Base-by-base conservation (phyloP, 2,329 filamentous ascomycete genomes). In the Ceratocystiopsis brevicomis region DNA sequence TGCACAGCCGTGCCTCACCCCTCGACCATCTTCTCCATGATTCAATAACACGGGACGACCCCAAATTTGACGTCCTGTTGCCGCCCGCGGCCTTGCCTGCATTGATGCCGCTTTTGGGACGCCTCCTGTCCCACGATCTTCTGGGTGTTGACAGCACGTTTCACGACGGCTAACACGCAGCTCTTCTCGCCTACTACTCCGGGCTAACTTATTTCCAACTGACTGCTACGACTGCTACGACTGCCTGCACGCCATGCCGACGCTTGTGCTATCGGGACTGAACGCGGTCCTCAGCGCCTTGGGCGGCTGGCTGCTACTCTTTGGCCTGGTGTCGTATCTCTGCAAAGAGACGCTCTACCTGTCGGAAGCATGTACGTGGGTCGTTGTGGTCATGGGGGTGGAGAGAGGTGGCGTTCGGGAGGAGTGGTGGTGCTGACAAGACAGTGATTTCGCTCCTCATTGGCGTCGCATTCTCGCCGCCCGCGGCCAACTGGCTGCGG, bases 291-390 rank as follows among this genome's bases (percentile, higher is more conserved):
- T 83, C 56, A 78, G 81, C 43, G 72, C 83, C 9, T 61, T 93
- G 13, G 87, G 87, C 14, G 87, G 83, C 2, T 95, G 92, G 62
- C 77, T 95, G 48, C 85, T 83, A 0, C 52, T 92, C n/a, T 95
- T 93, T 54, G 86, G 85, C 4, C 64, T 95, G 38, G 84, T 95
- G 0, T 94, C 85, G 1, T 93, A 86, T 56, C 69, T 94, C 16
- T 69, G 83, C 55, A 94, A 95, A 56, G 87, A 94, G 62, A 80
- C 76, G 45, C 88, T 83, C 56, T 94, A 94, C 57, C 69, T 95
- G 1, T 93, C 85, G 1, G 87, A 95, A 69, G 83, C 87, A 43
- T 65, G 84, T 88, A 65, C 57, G 81, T 73, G 12, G 33, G 32
- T n/a, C n/a, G n/a, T n/a, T n/a, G n/a, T n/a, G n/a, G n/a, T n/a